Evolutionary conservation across 1,284 basidiomycete species (phyloP).

Genomic region (Irpex sp.): DNA sequence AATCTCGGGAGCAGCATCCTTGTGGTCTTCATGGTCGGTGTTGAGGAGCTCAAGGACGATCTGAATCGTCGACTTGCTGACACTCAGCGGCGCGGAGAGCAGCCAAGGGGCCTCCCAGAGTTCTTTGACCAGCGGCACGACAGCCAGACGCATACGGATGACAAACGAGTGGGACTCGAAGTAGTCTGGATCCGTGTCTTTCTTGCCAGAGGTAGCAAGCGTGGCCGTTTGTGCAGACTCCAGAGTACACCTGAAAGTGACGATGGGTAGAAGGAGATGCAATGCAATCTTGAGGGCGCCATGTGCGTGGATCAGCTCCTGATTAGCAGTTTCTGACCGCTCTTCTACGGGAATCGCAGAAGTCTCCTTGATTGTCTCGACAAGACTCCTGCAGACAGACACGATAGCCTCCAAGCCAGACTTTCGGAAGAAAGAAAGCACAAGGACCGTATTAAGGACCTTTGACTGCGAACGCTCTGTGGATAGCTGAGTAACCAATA

Average conservation of each 20-base stretch:
- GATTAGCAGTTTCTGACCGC: constrained; percentile 51
- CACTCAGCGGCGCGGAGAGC: constrained; percentile 60
- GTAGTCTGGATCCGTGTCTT: constrained; percentile 66
- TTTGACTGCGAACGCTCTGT: constrained; percentile 70
- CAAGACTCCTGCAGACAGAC: constrained; percentile 52
- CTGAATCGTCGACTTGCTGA: constrained; percentile 73
- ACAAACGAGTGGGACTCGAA: constrained; percentile 87
- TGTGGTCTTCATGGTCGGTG: constrained; percentile 74
- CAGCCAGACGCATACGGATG: constrained; percentile 69
- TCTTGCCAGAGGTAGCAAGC: constrained; percentile 71
- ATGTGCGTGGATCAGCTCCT: constrained; percentile 70
- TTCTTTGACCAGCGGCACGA: constrained; percentile 62
- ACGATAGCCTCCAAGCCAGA: constrained; percentile 75
- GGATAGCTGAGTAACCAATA: too few relatives aligned
- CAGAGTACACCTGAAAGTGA: constrained; percentile 75
- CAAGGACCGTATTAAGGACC: constrained; percentile 78
- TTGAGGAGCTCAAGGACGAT: constrained; percentile 79
- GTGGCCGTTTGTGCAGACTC: constrained; percentile 82
- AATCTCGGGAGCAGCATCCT: constrained; percentile 25
- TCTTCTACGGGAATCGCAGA: constrained; percentile 43
- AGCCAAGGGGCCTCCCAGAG: constrained; percentile 90
- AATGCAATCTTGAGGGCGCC: constrained; percentile 80
- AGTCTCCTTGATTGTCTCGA: constrained; percentile 50
- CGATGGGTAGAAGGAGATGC: constrained; percentile 71
- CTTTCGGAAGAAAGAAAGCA: constrained; percentile 68